Evolutionary conservation across 2,329 filamentous ascomycete genomes (phyloP).

Genomic region (Rhinocladiella mackenziei): DNA sequence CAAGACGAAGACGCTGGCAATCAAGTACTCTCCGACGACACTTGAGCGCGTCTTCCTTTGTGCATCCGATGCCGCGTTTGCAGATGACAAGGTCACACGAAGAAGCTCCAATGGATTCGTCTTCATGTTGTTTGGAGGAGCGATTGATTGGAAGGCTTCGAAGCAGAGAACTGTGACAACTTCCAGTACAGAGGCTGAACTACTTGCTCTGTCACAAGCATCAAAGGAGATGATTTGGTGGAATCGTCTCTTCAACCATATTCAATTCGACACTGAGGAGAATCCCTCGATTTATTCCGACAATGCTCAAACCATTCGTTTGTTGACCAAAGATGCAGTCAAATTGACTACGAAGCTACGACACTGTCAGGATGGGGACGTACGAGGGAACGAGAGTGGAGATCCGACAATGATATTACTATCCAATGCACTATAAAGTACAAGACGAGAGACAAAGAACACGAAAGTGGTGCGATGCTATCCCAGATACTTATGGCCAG

Average conservation of each 20-base stretch:
- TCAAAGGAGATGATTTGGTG: neutral
- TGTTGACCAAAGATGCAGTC: neutral
- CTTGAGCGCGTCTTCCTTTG: neutral
- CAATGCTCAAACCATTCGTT: neutral
- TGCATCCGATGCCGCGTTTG: neutral
- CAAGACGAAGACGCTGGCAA: no score
- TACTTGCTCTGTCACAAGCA: constrained; percentile 16
- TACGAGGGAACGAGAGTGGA: no score
- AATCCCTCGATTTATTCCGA: neutral
- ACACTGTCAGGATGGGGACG: no score
- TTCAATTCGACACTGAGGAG: neutral
- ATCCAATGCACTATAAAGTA: no score
- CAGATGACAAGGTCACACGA: neutral
- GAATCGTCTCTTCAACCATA: neutral
- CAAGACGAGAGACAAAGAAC: no score
- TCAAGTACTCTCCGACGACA: no score
- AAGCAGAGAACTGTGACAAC: constrained; percentile 27
- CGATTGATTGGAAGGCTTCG: constrained; percentile 23
- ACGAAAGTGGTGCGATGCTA: no score
- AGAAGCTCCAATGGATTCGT: constrained; percentile 2
- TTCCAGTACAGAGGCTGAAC: constrained; percentile 27
- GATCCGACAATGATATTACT: no score
- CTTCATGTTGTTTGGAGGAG: constrained; percentile 17
- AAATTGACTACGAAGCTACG: neutral
- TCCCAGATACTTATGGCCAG: no score